Percentiles rank a stretch among this genome's conserved stretches.
These are phyloP conservation scores for Torulaspora quercuum DNA, from an alignment of 805 yeast genomes.

Conservation along the genomic window DNA sequence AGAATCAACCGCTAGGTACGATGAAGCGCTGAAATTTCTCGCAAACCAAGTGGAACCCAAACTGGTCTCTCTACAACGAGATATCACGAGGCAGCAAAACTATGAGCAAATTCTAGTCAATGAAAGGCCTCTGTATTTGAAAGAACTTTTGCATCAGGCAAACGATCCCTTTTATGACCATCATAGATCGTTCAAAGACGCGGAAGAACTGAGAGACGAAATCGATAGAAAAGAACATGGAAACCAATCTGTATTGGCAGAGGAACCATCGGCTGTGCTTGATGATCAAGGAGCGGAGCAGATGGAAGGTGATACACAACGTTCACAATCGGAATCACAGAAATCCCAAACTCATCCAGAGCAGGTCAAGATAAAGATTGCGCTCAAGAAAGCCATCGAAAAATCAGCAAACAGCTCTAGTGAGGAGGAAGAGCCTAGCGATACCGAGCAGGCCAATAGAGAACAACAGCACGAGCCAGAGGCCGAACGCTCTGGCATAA, in stretches of 20 bases:
- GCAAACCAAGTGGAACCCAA: slow-evolving; percentile 22
- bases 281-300: background rate
- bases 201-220: slow-evolving; percentile 22
- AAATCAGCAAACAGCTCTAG: slow-evolving; percentile 13
- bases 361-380: slow-evolving; percentile 28
- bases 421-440: slow-evolving; percentile 1
- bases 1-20: slow-evolving; percentile 20
- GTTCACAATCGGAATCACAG: too few relatives aligned
- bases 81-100: slow-evolving; percentile 15
- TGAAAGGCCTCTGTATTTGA: slow-evolving; percentile 22
- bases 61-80: slow-evolving; percentile 15
- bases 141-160: slow-evolving; percentile 25
- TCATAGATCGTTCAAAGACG: slow-evolving; percentile 25
- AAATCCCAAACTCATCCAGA: slow-evolving; percentile 5
- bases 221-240: slow-evolving; percentile 18
- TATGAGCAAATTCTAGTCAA: slow-evolving; percentile 19
- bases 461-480: background rate
- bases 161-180: slow-evolving; percentile 30
- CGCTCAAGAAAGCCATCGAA: slow-evolving; percentile 25
- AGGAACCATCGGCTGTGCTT: background rate
- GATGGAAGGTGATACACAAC: too few relatives aligned
- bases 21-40: slow-evolving; percentile 18
- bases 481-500: too few relatives aligned
- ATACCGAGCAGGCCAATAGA: background rate
- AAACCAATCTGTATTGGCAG: slow-evolving; percentile 1